These are phyloP conservation scores for Rhizopogon vinicolor DNA, from an alignment of 768 basidiomycete species.

Conservation along the genomic window DNA sequence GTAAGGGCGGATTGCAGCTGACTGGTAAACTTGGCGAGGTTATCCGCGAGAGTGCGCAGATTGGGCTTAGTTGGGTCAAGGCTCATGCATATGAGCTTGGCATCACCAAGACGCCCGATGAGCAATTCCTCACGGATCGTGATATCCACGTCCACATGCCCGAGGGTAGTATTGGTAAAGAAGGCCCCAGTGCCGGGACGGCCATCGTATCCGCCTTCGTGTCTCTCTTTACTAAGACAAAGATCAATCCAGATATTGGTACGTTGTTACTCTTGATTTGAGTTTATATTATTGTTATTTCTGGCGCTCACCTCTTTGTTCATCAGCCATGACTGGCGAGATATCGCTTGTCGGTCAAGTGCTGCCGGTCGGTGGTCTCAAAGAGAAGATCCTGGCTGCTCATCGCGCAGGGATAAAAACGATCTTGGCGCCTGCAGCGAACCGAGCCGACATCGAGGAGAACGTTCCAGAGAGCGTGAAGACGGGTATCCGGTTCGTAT, in stretches of 20 bases:
- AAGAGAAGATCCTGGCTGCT: conserved; percentile 95
- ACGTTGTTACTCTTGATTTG: conserved; percentile 20
- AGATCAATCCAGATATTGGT: conserved; percentile 87
- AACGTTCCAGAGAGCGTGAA: conserved; percentile 97
- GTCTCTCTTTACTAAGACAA: conserved; percentile 82
- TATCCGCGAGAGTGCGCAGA: conserved; percentile 94
- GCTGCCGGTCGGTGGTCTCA: conserved; percentile 91
- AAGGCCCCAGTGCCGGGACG: conserved; percentile 95
- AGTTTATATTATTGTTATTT: background rate
- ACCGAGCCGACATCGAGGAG: conserved; percentile 93
- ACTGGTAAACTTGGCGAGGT: conserved; percentile 99
- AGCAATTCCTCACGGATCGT: conserved; percentile 78
- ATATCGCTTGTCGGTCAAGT: conserved; percentile 96
- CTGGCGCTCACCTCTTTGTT: background rate
- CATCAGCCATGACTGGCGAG: conserved; percentile 93
- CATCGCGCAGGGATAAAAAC: conserved; percentile 96
- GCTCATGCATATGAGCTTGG: conserved; percentile 86
- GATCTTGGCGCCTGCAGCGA: conserved; percentile 81
- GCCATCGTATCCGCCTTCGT: conserved; percentile 91
- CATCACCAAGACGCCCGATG: conserved; percentile 65
- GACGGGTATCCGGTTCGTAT: conserved; percentile 90
- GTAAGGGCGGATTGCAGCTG: conserved; percentile 86
- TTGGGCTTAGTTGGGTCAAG: conserved; percentile 91
- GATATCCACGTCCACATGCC: conserved; percentile 98
- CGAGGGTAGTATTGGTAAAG: conserved; percentile 89